Conservation (phyloP, 345 rosid species). For the sweet orange (Citrus sinensis) region DNA sequence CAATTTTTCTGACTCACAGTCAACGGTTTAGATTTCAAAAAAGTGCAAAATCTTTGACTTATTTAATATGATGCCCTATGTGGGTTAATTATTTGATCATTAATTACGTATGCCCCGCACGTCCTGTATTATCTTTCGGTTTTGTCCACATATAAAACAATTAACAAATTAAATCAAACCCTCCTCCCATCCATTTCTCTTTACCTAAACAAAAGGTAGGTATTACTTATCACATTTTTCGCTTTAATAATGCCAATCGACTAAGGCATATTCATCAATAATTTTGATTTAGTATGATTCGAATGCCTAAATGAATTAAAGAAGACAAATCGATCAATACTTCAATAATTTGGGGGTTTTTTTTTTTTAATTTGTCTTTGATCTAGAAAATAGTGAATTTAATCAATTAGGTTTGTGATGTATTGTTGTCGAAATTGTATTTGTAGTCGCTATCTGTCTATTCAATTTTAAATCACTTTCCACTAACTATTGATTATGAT, state of each 20-base stretch:
- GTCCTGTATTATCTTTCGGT: background rate
- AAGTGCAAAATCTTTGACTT: background rate
- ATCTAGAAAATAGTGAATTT: background rate
- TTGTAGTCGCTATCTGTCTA: too few species aligned
- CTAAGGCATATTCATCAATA: background rate
- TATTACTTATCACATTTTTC: background rate
- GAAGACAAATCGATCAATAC: background rate
- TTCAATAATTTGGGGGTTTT: background rate
- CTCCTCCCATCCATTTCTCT: background rate
- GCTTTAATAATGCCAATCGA: background rate
- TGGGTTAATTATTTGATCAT: background rate
- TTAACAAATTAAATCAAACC: background rate
- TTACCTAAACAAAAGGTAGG: background rate
- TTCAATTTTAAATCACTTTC: too few species aligned
- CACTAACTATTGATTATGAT: background rate
- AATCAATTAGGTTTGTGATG: background rate
- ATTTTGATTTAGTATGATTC: background rate
- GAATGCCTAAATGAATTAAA: background rate
- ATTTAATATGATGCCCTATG: background rate
- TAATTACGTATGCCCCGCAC: background rate
- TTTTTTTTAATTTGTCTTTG: background rate
- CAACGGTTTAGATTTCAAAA: background rate
- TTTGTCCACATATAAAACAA: too few species aligned
- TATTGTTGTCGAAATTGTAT: too few species aligned
- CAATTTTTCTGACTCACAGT: background rate